These are phyloP conservation scores for Backusella luteola DNA, from an alignment of 192 early-diverging fungal genomes.

Conservation along the genomic window DNA sequence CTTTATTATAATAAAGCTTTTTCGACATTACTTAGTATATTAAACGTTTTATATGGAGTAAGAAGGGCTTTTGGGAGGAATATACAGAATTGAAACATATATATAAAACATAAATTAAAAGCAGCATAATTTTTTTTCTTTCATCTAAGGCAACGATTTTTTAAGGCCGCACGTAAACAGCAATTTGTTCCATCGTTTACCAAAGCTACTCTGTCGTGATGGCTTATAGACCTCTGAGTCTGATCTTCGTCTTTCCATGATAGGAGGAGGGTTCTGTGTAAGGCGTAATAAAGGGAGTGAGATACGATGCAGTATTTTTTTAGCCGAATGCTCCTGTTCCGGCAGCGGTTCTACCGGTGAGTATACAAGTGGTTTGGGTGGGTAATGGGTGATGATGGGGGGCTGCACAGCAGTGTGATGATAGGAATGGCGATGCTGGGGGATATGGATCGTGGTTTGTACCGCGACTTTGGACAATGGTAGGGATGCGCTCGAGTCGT, in stretches of 20 bases:
- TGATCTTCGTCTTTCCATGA: slow-evolving; percentile 5
- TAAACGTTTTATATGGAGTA: background rate
- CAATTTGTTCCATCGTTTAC: slow-evolving; percentile 10
- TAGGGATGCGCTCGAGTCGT: background rate
- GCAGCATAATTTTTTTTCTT: background rate
- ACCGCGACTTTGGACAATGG: slow-evolving; percentile 24
- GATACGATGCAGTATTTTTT: background rate
- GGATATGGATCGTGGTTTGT: slow-evolving; percentile 29
- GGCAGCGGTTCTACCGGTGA: slow-evolving; percentile 29
- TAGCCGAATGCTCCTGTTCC: background rate
- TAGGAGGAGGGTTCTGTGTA: background rate
- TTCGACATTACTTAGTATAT: background rate
- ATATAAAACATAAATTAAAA: background rate
- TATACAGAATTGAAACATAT: background rate
- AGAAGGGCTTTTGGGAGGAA: background rate
- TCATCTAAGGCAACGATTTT: background rate
- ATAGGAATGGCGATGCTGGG: slow-evolving; percentile 8
- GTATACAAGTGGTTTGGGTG: slow-evolving; percentile 31
- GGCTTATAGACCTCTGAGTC: slow-evolving; percentile 2
- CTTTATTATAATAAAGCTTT: background rate
- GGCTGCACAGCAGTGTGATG: slow-evolving; percentile 24
- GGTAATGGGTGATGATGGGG: slow-evolving; percentile 35
- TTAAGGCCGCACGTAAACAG: background rate
- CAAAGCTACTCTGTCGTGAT: background rate
- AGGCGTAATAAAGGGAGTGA: slow-evolving; percentile 7